Evolutionary conservation across 192 early-diverging fungal genomes (phyloP).

Genomic region (Entomortierella parvispora): DNA sequence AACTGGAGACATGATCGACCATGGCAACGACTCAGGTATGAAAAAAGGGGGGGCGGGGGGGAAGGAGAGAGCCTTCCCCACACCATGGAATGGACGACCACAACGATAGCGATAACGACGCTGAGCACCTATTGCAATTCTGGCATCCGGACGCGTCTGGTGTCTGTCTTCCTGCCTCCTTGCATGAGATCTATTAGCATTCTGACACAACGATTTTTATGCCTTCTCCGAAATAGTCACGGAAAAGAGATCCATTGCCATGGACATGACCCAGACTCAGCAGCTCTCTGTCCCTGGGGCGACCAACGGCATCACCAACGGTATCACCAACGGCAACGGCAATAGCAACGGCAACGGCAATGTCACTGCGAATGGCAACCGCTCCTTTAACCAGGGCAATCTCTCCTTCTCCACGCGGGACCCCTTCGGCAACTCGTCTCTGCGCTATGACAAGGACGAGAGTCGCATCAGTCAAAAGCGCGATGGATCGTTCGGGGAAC

Average conservation of each 20-base stretch:
- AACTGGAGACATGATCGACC: background rate
- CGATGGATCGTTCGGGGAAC: conserved; percentile 44
- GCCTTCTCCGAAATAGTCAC: conserved; percentile 19
- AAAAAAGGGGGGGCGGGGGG: background rate
- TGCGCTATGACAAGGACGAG: conserved; percentile 3
- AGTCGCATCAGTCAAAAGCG: conserved; percentile 17
- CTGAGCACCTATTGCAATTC: too few relatives aligned
- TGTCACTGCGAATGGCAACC: too few relatives aligned
- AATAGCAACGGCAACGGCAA: too few relatives aligned
- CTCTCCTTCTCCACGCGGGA: background rate
- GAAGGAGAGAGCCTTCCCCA: background rate
- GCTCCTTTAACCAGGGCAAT: too few relatives aligned
- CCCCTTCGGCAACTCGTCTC: background rate
- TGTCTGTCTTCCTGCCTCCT: background rate
- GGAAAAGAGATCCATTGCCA: conserved; percentile 2
- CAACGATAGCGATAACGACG: background rate
- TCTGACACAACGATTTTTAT: background rate
- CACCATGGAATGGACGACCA: background rate
- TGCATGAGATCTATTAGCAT: background rate
- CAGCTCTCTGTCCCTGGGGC: too few relatives aligned
- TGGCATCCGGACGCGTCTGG: background rate
- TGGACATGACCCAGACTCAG: too few relatives aligned
- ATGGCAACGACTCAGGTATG: background rate
- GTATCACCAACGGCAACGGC: too few relatives aligned
- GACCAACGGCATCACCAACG: too few relatives aligned